Evolutionary conservation across 495 filamentous ascomycete genomes (phyloP).

Genomic region (Trichoderma virens): DNA sequence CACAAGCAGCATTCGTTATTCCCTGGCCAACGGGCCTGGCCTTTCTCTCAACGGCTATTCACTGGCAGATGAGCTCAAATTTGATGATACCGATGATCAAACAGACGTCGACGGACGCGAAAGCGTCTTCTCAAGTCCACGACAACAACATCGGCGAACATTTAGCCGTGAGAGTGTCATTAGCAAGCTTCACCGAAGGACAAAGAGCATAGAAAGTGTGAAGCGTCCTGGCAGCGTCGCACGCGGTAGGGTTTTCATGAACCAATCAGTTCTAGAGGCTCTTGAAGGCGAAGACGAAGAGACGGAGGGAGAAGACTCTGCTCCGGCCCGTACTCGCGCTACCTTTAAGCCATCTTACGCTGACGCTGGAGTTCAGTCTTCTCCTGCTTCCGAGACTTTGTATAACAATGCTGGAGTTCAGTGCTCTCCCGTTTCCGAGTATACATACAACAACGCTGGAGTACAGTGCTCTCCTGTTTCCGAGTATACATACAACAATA

Average conservation of each 20-base stretch:
- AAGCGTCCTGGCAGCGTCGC: slow-evolving; percentile 41
- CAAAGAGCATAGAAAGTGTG: slow-evolving; percentile 44
- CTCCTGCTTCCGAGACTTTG: background rate
- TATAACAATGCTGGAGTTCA: background rate
- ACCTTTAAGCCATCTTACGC: background rate
- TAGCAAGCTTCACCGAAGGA: slow-evolving; percentile 36
- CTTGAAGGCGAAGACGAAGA: slow-evolving; percentile 46
- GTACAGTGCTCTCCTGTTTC: background rate
- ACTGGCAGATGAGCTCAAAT: slow-evolving; percentile 82
- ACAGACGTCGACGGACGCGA: slow-evolving; percentile 44
- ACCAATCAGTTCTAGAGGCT: slow-evolving; percentile 40
- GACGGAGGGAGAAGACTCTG: slow-evolving; percentile 11
- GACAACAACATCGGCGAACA: slow-evolving; percentile 30
- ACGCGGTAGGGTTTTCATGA: slow-evolving; percentile 38
- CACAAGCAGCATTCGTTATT: slow-evolving; percentile 66
- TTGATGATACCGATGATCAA: slow-evolving; percentile 66
- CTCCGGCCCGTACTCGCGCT: background rate
- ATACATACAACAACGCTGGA: background rate
- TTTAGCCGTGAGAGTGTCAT: slow-evolving; percentile 38
- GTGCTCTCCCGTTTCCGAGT: background rate
- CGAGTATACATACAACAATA: background rate
- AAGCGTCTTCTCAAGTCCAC: slow-evolving; percentile 37
- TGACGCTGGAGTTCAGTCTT: background rate
- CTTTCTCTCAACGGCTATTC: slow-evolving; percentile 59
- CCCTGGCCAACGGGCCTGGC: slow-evolving; percentile 50